Evolutionary conservation across 371 early-diverging fungal species (phyloP).

Genomic region (Capniomyces stellatus): DNA sequence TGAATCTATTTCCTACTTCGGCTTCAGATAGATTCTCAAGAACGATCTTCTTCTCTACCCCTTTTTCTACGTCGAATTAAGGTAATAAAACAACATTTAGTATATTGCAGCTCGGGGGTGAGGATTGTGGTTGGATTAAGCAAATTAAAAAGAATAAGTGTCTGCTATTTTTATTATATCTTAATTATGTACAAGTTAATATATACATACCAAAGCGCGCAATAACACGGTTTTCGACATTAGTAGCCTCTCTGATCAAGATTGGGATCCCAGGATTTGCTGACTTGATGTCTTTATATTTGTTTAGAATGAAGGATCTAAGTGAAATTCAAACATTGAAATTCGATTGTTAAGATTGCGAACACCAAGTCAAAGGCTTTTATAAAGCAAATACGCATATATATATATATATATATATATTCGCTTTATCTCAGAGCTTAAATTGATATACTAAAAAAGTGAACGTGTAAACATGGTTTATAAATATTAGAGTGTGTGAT

Average conservation of each 20-base stretch:
- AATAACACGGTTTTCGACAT: constrained; percentile 71
- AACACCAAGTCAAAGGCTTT: not conserved
- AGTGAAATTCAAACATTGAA: too few relatives aligned
- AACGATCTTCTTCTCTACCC: constrained; percentile 58
- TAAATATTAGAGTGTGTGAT: too few relatives aligned
- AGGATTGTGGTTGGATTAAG: not conserved
- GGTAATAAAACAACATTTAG: not conserved
- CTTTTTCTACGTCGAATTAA: constrained; percentile 38
- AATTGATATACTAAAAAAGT: too few relatives aligned
- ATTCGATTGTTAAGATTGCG: not conserved
- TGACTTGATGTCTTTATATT: constrained; percentile 59
- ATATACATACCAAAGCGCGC: constrained; percentile 68
- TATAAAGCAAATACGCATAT: not conserved
- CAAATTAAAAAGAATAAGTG: too few relatives aligned
- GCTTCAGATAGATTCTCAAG: constrained; percentile 54
- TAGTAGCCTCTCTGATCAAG: constrained; percentile 73
- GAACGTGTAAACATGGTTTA: too few relatives aligned
- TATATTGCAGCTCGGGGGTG: not conserved
- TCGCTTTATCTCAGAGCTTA: not conserved
- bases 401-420: not conserved
- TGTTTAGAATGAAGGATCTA: constrained; percentile 66
- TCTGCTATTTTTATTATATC: too few relatives aligned
- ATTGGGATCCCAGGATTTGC: constrained; percentile 79
- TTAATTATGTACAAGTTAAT: too few relatives aligned
- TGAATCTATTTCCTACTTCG: constrained; percentile 50